These are phyloP conservation scores for Solanum chacoense DNA, from an alignment of 305 asterid species.

Conservation along the genomic window DNA sequence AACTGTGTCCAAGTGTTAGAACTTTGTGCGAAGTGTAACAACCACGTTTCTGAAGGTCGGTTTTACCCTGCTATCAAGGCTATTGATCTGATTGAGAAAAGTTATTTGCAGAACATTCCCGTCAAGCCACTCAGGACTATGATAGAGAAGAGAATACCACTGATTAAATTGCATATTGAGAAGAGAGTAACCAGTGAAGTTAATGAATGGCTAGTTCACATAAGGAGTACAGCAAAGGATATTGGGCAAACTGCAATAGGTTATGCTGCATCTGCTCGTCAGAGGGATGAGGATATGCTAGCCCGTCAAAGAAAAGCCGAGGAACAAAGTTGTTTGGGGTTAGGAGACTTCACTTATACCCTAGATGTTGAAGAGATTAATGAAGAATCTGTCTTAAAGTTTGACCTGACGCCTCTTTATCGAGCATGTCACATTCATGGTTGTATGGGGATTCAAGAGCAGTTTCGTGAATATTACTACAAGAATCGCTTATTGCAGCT, in stretches of 20 bases:
- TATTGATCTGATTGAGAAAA: slow-evolving; percentile 57
- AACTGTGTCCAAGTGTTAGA: slow-evolving; percentile 64
- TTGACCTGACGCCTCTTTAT: slow-evolving; percentile 57
- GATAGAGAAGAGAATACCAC: slow-evolving; percentile 55
- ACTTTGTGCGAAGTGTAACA: slow-evolving; percentile 74
- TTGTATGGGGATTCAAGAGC: slow-evolving; percentile 69
- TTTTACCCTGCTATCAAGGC: slow-evolving; percentile 85
- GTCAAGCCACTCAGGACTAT: slow-evolving; percentile 43
- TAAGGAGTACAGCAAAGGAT: slow-evolving; percentile 67
- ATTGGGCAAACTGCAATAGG: slow-evolving; percentile 90
- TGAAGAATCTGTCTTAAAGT: slow-evolving; percentile 60
- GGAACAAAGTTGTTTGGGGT: slow-evolving; percentile 36
- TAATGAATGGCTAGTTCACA: slow-evolving; percentile 85
- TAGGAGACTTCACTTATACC: slow-evolving; percentile 34
- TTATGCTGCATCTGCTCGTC: slow-evolving; percentile 75
- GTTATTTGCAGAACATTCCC: slow-evolving; percentile 48
- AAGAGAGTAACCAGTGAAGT: slow-evolving; percentile 70
- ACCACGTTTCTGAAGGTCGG: slow-evolving; percentile 65
- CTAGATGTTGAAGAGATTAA: slow-evolving; percentile 80
- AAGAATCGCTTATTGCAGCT: slow-evolving; percentile 73
- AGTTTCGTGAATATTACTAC: slow-evolving; percentile 72
- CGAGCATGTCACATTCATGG: slow-evolving; percentile 77
- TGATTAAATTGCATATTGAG: slow-evolving; percentile 68
- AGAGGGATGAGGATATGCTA: slow-evolving; percentile 89
- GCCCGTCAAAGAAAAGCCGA: slow-evolving; percentile 90